Evolutionary conservation across 345 rosid species (phyloP).

Genomic region (Rubroshorea leprosula): DNA sequence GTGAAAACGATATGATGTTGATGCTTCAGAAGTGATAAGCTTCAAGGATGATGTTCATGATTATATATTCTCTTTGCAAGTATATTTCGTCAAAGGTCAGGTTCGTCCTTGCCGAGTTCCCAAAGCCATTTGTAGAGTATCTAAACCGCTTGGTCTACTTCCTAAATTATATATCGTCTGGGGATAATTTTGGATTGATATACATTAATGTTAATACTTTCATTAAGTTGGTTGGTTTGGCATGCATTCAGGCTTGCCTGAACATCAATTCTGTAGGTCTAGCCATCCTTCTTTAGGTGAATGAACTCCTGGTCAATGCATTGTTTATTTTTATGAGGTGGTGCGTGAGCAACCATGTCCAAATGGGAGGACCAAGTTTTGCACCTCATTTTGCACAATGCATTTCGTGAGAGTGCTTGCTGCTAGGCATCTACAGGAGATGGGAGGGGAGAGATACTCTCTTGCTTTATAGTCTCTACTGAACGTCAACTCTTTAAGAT

Average conservation of each 20-base stretch:
- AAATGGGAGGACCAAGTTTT: conserved; percentile 37
- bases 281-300: too few species aligned
- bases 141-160: conserved; percentile 39
- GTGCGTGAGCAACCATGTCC: conserved; percentile 37
- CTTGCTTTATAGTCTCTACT: conserved; percentile 55
- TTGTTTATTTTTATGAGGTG: conserved; percentile 41
- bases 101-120: conserved; percentile 37
- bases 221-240: conserved; percentile 48
- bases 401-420: conserved; percentile 46
- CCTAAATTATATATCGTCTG: conserved; percentile 33
- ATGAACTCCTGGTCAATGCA: conserved; percentile 23
- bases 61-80: conserved; percentile 72
- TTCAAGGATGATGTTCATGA: conserved; percentile 64
- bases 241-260: conserved; percentile 58
- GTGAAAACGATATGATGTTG: conserved; percentile 39
- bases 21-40: conserved; percentile 46
- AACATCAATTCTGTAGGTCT: too few species aligned
- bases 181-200: conserved; percentile 38
- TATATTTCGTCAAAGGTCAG: conserved; percentile 49
- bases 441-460: conserved; percentile 73
- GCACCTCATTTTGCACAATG: conserved; percentile 38
- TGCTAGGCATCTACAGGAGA: conserved; percentile 54
- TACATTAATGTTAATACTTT: conserved; percentile 42
- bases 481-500: conserved; percentile 38
- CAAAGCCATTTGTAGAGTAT: conserved; percentile 40